These are phyloP conservation scores for Nepenthes mirabilis DNA, from an alignment of 148 eudicot species.

Conservation along the genomic window DNA sequence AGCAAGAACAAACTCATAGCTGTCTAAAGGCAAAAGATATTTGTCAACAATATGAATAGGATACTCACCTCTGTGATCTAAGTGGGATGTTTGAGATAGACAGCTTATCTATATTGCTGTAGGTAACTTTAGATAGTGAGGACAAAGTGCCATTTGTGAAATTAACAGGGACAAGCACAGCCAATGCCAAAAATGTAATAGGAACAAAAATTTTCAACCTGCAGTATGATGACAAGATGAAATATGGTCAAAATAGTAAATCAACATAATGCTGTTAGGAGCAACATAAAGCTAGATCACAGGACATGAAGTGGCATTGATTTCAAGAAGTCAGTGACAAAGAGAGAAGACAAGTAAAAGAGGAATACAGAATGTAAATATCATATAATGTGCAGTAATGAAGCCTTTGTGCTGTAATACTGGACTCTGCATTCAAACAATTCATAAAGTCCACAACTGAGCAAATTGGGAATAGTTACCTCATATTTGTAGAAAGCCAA, in stretches of 20 bases:
- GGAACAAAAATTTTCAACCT: slow-evolving; percentile 94
- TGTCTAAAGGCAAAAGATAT: background rate
- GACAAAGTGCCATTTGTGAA: slow-evolving; percentile 56
- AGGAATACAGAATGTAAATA: background rate
- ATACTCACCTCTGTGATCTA: slow-evolving; percentile 48
- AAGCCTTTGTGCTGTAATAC: no score
- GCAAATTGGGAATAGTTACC: no score
- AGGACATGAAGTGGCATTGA: background rate
- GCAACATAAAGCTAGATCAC: slow-evolving; percentile 1
- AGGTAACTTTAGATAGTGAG: slow-evolving; percentile 19
- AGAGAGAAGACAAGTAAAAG: background rate
- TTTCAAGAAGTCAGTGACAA: no score
- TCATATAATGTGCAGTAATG: no score
- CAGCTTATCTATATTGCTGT: slow-evolving; percentile 67
- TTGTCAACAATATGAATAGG: background rate
- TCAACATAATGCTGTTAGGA: background rate
- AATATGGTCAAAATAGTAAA: background rate
- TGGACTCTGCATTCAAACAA: no score
- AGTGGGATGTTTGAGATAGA: slow-evolving; percentile 74
- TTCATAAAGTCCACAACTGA: no score
- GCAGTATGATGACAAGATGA: slow-evolving; percentile 12
- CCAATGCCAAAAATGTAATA: slow-evolving; percentile 43
- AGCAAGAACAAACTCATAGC: background rate
- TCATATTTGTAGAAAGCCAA: no score
- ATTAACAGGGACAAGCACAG: slow-evolving; percentile 68